These are phyloP conservation scores for Pythium dissimile DNA, from an alignment of 352 stramenopile genomes.

Conservation along the genomic window DNA sequence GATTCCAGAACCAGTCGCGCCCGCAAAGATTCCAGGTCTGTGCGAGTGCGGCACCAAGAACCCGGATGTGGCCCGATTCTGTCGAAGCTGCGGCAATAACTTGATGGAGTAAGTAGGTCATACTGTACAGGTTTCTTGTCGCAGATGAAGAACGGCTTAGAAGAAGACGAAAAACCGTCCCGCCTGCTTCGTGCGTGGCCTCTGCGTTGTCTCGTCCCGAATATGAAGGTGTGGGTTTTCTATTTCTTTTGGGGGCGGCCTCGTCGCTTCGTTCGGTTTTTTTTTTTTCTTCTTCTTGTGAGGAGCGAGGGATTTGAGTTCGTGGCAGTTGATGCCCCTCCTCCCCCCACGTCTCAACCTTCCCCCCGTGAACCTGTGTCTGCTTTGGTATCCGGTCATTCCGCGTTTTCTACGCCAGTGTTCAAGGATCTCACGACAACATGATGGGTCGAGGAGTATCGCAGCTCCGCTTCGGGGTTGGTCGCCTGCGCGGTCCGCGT, in stretches of 20 bases:
- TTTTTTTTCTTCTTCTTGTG: too few relatives aligned
- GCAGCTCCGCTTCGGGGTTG: slow-evolving; percentile 2
- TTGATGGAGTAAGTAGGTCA: slow-evolving; percentile 42
- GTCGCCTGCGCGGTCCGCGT: slow-evolving; percentile 8
- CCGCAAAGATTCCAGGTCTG: slow-evolving; percentile 38
- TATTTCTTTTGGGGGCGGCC: too few relatives aligned
- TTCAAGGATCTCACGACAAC: too few relatives aligned
- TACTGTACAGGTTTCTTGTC: slow-evolving; percentile 1
- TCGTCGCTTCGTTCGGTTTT: too few relatives aligned
- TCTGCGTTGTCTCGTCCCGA: slow-evolving; percentile 6
- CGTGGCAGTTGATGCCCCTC: too few relatives aligned
- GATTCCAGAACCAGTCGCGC: slow-evolving; percentile 6
- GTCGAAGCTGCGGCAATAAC: slow-evolving; percentile 74
- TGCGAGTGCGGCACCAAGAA: slow-evolving; percentile 76
- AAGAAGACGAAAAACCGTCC: too few relatives aligned
- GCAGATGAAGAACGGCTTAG: slow-evolving; percentile 10
- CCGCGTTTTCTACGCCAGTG: too few relatives aligned
- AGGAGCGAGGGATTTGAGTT: too few relatives aligned
- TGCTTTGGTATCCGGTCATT: too few relatives aligned
- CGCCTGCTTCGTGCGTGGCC: too few relatives aligned
- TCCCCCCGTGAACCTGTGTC: too few relatives aligned
- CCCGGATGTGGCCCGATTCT: slow-evolving; percentile 71
- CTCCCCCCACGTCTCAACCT: too few relatives aligned
- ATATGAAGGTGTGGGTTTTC: slow-evolving; percentile 1
- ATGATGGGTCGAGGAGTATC: slow-evolving; percentile 9